Base-by-base conservation (phyloP, 1,139 yeast species). In the Geotrichum histeridarum region DNA sequence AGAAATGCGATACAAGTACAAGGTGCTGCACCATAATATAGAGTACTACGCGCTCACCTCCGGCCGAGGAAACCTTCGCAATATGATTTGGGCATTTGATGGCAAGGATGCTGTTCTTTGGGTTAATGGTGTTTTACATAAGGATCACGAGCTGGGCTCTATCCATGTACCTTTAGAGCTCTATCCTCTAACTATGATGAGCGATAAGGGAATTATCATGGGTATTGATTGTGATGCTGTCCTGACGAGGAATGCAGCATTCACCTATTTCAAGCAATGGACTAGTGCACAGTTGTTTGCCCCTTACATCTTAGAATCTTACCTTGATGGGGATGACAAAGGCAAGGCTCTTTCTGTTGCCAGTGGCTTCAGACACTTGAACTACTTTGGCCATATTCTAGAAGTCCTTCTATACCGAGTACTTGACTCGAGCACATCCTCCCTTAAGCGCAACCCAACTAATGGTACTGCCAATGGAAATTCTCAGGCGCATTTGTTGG, bases 351-450 rank as follows among this genome's bases (percentile, higher is more conserved):
- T 67, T 8, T 56, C 57, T 15, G 57, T 72, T 8, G 76, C 77
- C 3, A 64, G 61, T n/a, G 72, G 72, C 52, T 76, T 75, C 56
- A 61, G 70, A 38, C 69, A 69, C 22, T 69, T 76, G 54, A 74
- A 77, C 47, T 76, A 79, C 59, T 75, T 79, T 58, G 74, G 75
- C 38, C 77, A 77, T 54, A 73, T 80, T 22, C 63, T 81, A 44
- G 80, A 78, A 57, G 65, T 81, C 46, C 60, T 78, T 43, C 67
- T 78, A 9, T 77, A 75, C 58, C 63, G 68, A 39, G 67, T 69
- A 2, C 63, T 73, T 27, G 73, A 69, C 14, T 60, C 63, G 27
- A 65, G 33, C 18, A 42, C 48, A 8, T 47, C 54, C 4, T 35
- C 41, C 9, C 35, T 15, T 17, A 42, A 36, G 42, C 36, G 22